These are phyloP conservation scores for Pseudocercospora eumusae DNA, from an alignment of 2,329 filamentous ascomycete genomes.

Conservation along the genomic window DNA sequence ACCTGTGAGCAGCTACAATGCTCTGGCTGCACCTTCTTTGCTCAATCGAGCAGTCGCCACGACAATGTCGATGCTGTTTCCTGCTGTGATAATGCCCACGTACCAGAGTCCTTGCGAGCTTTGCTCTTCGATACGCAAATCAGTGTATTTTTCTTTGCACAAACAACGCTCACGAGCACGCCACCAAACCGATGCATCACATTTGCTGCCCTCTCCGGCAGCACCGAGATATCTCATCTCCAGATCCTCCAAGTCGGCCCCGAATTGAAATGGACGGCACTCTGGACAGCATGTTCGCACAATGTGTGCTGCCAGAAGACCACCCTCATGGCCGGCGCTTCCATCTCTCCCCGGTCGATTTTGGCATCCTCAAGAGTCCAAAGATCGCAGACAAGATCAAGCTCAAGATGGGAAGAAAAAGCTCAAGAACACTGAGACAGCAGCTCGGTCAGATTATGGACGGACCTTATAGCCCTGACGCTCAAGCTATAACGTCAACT, in stretches of 20 bases:
- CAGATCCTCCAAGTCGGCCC: constrained; percentile 13
- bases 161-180: not conserved
- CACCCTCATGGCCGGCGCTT: constrained; percentile 19
- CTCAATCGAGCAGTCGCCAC: not conserved
- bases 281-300: constrained; percentile 3
- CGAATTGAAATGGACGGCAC: constrained; percentile 12
- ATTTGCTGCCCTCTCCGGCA: constrained; percentile 18
- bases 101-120: not conserved
- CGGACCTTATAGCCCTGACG: constrained; percentile 15
- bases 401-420: constrained; percentile 24
- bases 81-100: not conserved
- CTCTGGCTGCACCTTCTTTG: not conserved
- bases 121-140: not conserved
- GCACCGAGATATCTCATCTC: constrained; percentile 1
- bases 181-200: constrained; percentile 13
- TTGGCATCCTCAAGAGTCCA: constrained; percentile 20
- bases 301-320: constrained; percentile 14
- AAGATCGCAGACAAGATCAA: constrained; percentile 20
- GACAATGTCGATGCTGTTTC: not conserved
- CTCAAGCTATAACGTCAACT: constrained; percentile 13
- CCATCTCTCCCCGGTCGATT: constrained; percentile 18
- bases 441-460: constrained; percentile 17
- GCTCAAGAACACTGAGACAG: constrained; percentile 17
- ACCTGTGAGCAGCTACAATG: not conserved
- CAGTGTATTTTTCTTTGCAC: not conserved